Evolutionary conservation across 2,329 filamentous ascomycete genomes (phyloP).

Genomic region (Pseudogymnoascus destructans): DNA sequence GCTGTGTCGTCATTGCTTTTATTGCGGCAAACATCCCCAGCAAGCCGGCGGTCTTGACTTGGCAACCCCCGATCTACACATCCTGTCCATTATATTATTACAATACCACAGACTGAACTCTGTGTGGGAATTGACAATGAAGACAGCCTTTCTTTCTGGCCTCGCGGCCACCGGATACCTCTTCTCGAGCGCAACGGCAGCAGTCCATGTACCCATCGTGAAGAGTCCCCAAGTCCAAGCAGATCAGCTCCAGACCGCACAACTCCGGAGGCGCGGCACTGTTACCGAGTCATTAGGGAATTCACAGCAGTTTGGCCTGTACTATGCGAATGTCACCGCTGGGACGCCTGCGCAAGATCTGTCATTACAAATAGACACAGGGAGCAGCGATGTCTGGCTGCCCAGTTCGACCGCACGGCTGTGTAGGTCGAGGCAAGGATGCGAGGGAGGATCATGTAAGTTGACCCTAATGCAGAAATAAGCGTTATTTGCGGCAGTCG

Average conservation of each 20-base stretch:
- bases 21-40: not conserved
- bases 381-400: slow-evolving; percentile 51
- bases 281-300: slow-evolving; percentile 10
- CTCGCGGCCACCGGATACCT: slow-evolving; percentile 2
- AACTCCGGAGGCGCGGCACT: slow-evolving; percentile 9
- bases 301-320: slow-evolving; percentile 21
- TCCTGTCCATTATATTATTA: not conserved
- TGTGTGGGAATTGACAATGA: slow-evolving; percentile 1
- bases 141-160: not conserved
- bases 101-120: not conserved
- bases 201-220: not conserved
- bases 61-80: not conserved
- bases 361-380: slow-evolving; percentile 46
- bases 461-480: slow-evolving; percentile 16
- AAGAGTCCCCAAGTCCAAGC: not conserved
- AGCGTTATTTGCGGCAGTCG: not conserved
- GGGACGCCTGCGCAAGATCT: slow-evolving; percentile 45
- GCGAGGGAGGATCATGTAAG: slow-evolving; percentile 35
- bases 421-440: slow-evolving; percentile 27
- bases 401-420: slow-evolving; percentile 26
- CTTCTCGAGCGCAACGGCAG: not conserved
- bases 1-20: not conserved
- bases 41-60: not conserved
- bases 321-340: slow-evolving; percentile 43
- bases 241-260: slow-evolving; percentile 6